Conservation (phyloP, 1,284 basidiomycete genomes). For the Pascua sp. region DNA sequence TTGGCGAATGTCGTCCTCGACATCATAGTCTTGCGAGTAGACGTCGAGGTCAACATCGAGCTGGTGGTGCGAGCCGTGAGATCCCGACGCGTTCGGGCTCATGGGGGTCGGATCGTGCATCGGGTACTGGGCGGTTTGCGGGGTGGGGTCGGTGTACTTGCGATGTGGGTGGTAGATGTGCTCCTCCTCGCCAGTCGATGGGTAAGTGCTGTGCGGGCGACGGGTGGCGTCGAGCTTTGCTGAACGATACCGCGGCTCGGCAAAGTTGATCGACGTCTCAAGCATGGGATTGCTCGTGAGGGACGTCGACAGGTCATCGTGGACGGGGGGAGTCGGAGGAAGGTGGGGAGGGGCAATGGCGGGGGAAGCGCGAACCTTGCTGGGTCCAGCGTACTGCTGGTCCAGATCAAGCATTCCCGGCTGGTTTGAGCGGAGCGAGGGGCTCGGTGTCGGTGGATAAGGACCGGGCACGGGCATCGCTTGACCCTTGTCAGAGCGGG, state of each 20-base stretch:
- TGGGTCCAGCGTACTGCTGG: conserved; percentile 16
- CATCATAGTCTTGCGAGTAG: conserved; percentile 31
- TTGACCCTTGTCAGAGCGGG: too few species aligned
- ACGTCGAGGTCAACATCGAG: conserved; percentile 44
- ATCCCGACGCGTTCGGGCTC: conserved; percentile 8
- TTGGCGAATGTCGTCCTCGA: conserved; percentile 30
- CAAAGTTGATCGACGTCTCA: neutral
- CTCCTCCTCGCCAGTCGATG: conserved; percentile 19
- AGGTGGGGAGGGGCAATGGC: conserved; percentile 6
- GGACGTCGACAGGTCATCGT: conserved; percentile 13
- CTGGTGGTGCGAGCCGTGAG: conserved; percentile 14
- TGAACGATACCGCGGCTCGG: conserved; percentile 22
- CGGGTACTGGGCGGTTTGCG: conserved; percentile 13
- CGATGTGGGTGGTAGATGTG: conserved; percentile 27
- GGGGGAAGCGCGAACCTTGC: conserved; percentile 7
- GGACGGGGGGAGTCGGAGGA: conserved; percentile 31
- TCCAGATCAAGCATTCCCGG: conserved; percentile 6
- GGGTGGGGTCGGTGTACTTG: conserved; percentile 42
- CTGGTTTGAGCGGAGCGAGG: conserved; percentile 23
- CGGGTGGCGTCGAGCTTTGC: conserved; percentile 21
- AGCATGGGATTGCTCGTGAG: neutral
- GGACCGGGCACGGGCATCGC: neutral
- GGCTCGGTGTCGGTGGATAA: conserved; percentile 33
- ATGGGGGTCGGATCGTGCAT: conserved; percentile 10
- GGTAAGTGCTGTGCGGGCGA: conserved; percentile 36